Evolutionary conservation across 306 rosid genomes (phyloP).

Genomic region (Abrus precatorius): DNA sequence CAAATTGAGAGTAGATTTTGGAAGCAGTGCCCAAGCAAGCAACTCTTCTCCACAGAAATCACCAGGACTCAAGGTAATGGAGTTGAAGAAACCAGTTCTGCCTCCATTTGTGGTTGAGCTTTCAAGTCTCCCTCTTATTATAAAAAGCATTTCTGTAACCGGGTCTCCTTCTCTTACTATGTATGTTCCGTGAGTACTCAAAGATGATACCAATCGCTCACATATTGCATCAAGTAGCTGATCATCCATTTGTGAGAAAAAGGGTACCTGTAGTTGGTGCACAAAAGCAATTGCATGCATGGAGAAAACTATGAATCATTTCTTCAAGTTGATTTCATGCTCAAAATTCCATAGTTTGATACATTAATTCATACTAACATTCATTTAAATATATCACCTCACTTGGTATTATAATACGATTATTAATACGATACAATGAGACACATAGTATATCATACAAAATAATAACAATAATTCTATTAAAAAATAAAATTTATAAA

Average conservation of each 20-base stretch:
- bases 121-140: constrained; percentile 88
- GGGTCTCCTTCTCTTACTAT: constrained; percentile 95
- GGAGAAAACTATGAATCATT: constrained; percentile 6
- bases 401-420: too few species aligned
- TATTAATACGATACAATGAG: too few species aligned
- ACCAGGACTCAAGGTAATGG: constrained; percentile 77
- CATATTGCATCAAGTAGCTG: constrained; percentile 91
- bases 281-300: not conserved
- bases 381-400: too few species aligned
- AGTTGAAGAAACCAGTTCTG: constrained; percentile 88
- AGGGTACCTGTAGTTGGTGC: constrained; percentile 75
- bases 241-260: constrained; percentile 91
- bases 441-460: too few species aligned
- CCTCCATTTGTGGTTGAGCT: constrained; percentile 97
- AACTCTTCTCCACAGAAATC: constrained; percentile 97
- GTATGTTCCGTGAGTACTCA: constrained; percentile 81
- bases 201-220: constrained; percentile 79
- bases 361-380: not conserved
- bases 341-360: not conserved
- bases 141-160: constrained; percentile 89
- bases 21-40: constrained; percentile 96
- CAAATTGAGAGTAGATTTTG: constrained; percentile 78
- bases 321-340: constrained; percentile 2
- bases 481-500: too few species aligned
- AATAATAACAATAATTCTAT: too few species aligned